A percentile compares a stretch with the other conserved stretches of the same genome.
These are phyloP conservation scores for Phytophthora parvispora DNA, from an alignment of 352 stramenopile species.

Conservation along the genomic window DNA sequence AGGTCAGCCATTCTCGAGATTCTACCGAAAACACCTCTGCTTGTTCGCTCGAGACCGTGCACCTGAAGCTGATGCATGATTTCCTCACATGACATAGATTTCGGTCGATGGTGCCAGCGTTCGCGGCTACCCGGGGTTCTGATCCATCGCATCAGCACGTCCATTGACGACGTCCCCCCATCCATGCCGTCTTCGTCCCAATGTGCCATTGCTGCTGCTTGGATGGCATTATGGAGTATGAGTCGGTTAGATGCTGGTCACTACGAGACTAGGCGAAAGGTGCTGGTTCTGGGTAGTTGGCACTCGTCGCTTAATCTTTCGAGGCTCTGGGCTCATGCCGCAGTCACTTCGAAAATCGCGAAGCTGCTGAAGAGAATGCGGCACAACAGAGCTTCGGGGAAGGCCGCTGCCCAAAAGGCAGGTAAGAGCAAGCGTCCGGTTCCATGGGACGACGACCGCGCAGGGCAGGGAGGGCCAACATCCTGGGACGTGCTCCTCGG, in stretches of 20 bases:
- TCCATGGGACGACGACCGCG: constrained; percentile 27
- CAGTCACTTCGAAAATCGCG: not conserved
- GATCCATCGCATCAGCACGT: not conserved
- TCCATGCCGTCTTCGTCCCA: not conserved
- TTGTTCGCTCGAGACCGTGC: not conserved
- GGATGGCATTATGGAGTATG: no score
- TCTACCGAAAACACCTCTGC: not conserved
- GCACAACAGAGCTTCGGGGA: not conserved
- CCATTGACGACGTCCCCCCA: not conserved
- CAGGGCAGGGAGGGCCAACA: constrained; percentile 3
- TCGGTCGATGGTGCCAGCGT: not conserved
- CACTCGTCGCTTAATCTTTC: no score
- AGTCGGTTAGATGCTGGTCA: no score
- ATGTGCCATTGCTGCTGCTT: not conserved
- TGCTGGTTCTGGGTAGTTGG: no score
- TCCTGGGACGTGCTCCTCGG: constrained; percentile 42
- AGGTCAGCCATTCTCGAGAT: not conserved
- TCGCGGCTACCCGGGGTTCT: not conserved
- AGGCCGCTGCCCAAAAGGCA: no score
- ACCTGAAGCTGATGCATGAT: not conserved
- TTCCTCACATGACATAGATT: not conserved
- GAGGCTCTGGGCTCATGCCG: no score
- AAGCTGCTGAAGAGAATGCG: not conserved
- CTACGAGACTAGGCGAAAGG: no score
- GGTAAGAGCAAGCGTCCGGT: not conserved